A percentile compares a stretch with the other conserved stretches of the same genome.
These are phyloP conservation scores for Sonneratia alba DNA, from an alignment of 345 rosid species.

Conservation along the genomic window DNA sequence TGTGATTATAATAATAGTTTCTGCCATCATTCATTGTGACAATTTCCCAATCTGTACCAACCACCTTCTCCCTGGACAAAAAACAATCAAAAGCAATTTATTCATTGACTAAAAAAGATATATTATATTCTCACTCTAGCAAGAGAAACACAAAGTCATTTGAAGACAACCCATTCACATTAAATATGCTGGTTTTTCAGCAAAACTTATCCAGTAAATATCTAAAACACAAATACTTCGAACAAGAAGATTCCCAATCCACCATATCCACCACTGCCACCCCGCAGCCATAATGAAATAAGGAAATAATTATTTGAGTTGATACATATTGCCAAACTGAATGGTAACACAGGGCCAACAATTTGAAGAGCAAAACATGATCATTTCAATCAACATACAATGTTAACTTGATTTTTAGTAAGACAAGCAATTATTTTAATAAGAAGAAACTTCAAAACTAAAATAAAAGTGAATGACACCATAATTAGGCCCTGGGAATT, in stretches of 20 bases:
- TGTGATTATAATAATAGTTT: constrained; percentile 81
- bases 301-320: background rate
- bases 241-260: background rate
- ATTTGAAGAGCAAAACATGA: background rate
- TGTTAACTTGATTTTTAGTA: background rate
- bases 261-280: background rate
- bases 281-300: background rate
- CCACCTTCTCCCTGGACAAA: constrained; percentile 60
- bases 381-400: background rate
- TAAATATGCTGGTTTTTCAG: background rate
- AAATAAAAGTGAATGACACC: background rate
- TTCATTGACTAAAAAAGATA: background rate
- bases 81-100: background rate
- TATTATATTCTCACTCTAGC: background rate
- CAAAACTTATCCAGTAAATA: background rate
- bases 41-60: constrained; percentile 81
- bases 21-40: constrained; percentile 83
- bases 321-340: background rate
- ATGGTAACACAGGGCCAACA: background rate
- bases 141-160: background rate
- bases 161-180: background rate
- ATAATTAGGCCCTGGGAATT: background rate
- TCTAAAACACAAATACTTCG: background rate
- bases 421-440: background rate
- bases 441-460: background rate